Base-by-base conservation (phyloP, 345 rosid genomes). In the Gossypium rotundifolium region DNA sequence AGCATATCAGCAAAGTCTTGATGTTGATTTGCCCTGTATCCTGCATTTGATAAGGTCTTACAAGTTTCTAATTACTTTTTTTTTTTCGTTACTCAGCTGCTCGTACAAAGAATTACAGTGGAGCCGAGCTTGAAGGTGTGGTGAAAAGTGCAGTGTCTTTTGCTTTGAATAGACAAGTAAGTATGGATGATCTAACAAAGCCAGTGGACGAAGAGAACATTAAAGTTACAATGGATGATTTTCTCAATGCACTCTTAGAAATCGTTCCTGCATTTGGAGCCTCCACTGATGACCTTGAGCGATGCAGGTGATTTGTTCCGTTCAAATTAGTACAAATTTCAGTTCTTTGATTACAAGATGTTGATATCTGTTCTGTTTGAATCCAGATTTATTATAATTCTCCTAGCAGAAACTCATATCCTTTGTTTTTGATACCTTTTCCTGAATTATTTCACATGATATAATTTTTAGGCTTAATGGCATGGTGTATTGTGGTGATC, bases 101-200 rank as follows among this genome's bases (percentile, higher is more conserved):
- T 81, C 91, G 97, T 72, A 90, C 98, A 22, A 96, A 96, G 81
- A 96, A 96, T 77, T 96, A 85, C 73, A 93, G 99, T 82, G 99
- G 99, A 57, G 99, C 99, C 4, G 99, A 96, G 83, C 95, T 96
- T 78, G 99, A 96, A 86, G 99, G 97, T 78, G 97, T 89, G 80
- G 99, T 91, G 33, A 96, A 93, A 87, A 93, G 99, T 87, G 99
- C 98, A 6, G 97, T 94, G 65, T 96, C 99, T 44, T 96, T 72
- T 90, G 99, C 99, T 16, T 62, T 93, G 79, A 93, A 96, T 84
- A 90, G 99, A 83, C 99, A 91, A 80, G 72, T 91, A 76, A 91
- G 95, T 83, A 87, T 93, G 81, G 97, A 96, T 71, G 98, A 96
- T 82, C 95, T 96, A 71, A 96, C 97, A 38, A 96, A 96, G 86